Base-by-base conservation (phyloP, 2,329 filamentous ascomycete species). In the Acrodontium crateriforme region DNA sequence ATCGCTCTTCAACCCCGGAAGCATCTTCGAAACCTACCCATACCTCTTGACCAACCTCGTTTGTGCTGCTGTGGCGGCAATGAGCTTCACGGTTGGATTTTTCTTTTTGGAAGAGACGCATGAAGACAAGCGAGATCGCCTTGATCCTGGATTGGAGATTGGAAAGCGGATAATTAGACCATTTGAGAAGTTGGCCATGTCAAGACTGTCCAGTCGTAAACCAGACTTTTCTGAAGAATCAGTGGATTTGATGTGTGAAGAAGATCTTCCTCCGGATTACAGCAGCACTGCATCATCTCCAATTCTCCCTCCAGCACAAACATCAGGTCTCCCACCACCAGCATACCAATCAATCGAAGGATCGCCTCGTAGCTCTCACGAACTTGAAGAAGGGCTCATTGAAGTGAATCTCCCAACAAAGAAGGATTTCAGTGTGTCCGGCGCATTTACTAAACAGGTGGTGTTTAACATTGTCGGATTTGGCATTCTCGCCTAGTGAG, bases 31-130 rank as follows among this genome's bases (percentile, higher is more conserved):
- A 30, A 63, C 60, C 20, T 95, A 78, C 52, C 89, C 89, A 0
- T 98, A 93, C 54, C 69, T 95, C 20, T 68, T 94, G 27, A 84
- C 85, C 18, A 94, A 94, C 54, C 57, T 93, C n/a, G 78, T 93
- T 41, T 92, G 84, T 54, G 77, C 83, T 17, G 61, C 63, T n/a
- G 72, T 89, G 10, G 77, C 92, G 7, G 57, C 77, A 20, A 62
- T 79, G 37, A 82, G 84, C 11, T 75, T 93, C 25, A 50, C 76
- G 3, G 67, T 89, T 29, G 85, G 85, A 11, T 62, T 91, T 30
- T 58, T 94, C 12, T 94, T 93, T 49, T 64, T 98, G 30, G 84
- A 98, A 51, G 89, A 98, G 59, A 95, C 89, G 2, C 89, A 98
- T 49, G 69, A 75, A 27, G 74, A 80, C 51, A 79, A 79, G 61